Evolutionary conservation across 1,284 basidiomycete genomes (phyloP).

Genomic region (Tetrapyrgos nigripes): DNA sequence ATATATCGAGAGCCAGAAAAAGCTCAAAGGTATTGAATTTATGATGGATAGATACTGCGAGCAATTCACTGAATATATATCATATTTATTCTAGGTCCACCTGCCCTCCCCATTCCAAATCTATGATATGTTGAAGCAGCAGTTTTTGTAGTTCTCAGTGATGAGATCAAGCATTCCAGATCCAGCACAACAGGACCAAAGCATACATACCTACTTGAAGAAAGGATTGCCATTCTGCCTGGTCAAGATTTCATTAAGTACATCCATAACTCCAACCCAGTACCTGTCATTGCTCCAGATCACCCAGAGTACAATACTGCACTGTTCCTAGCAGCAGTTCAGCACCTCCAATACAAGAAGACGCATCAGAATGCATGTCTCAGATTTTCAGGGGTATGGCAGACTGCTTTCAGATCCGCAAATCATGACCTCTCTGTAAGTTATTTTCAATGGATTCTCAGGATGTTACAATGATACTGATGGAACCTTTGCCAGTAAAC

Average conservation of each 20-base stretch:
- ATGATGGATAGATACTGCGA: not conserved
- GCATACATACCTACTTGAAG: constrained; percentile 8
- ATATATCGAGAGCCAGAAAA: not conserved
- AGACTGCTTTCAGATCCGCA: constrained; percentile 17
- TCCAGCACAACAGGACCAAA: not conserved
- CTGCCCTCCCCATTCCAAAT: not conserved
- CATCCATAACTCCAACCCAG: constrained; percentile 12
- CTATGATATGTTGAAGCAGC: constrained; percentile 2
- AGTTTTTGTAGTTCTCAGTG: not conserved
- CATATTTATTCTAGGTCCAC: not conserved
- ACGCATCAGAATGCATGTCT: constrained; percentile 3
- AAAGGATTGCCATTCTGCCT: not conserved
- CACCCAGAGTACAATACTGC: constrained; percentile 9
- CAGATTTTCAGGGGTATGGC: constrained; percentile 15
- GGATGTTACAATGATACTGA: not conserved
- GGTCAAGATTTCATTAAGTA: constrained; percentile 10
- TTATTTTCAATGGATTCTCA: not conserved
- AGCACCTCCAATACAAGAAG: constrained; percentile 15
- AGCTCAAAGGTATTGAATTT: not conserved
- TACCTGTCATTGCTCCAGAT: not conserved
- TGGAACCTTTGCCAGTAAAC: too few species aligned
- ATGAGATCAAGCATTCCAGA: not conserved
- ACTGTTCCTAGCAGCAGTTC: constrained; percentile 7
- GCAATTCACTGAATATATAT: not conserved
- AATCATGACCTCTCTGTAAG: constrained; percentile 15